Conservation (phyloP, 2,329 filamentous ascomycete species). For the Colletotrichum navitas region DNA sequence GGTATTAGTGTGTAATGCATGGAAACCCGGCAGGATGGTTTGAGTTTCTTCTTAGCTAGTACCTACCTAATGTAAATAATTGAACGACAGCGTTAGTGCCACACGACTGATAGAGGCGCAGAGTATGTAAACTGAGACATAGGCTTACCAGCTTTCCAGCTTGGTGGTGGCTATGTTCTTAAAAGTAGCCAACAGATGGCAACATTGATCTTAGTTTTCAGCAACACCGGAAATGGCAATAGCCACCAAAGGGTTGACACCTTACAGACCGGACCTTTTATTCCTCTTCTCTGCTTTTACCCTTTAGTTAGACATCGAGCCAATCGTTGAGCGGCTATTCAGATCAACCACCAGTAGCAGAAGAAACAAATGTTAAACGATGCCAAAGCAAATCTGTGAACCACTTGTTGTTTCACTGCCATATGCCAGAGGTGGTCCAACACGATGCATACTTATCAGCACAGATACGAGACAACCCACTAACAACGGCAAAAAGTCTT, state of each 20-base stretch:
- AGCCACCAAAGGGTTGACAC: not conserved
- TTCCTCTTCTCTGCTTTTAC: not conserved
- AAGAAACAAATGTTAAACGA: slow-evolving; percentile 25
- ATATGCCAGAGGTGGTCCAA: slow-evolving; percentile 44
- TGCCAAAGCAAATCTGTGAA: slow-evolving; percentile 45
- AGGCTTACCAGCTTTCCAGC: not conserved
- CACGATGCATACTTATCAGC: slow-evolving; percentile 36
- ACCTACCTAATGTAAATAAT: not conserved
- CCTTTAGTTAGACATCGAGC: not conserved
- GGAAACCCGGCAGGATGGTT: not conserved
- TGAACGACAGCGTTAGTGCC: no score
- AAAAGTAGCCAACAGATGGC: not conserved
- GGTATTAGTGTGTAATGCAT: not conserved
- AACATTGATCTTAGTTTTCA: not conserved
- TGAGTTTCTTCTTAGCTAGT: no score
- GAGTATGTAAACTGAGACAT: slow-evolving; percentile 23
- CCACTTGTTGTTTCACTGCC: slow-evolving; percentile 41
- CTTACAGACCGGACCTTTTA: slow-evolving; percentile 17
- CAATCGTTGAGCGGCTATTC: not conserved
- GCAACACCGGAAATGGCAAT: slow-evolving; percentile 23
- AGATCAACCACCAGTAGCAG: slow-evolving; percentile 19
- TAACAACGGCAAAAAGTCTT: slow-evolving; percentile 45
- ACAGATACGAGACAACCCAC: slow-evolving; percentile 43
- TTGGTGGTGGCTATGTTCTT: slow-evolving; percentile 19
- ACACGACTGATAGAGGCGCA: not conserved